Evolutionary conservation across 768 basidiomycete species (phyloP).

Genomic region (Trametes cingulata): DNA sequence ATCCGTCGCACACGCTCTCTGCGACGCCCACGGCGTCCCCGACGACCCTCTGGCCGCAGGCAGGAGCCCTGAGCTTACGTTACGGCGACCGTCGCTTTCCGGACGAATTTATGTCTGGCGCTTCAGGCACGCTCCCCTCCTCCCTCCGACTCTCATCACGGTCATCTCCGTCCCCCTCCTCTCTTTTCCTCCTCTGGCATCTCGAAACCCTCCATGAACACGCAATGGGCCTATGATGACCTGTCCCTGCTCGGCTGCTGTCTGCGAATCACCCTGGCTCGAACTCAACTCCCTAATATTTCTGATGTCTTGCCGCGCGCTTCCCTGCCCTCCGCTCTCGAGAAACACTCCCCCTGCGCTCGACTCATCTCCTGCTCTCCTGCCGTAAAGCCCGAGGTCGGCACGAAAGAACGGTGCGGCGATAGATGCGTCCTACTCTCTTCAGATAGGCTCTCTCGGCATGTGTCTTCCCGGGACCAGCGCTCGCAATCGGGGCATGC

Average conservation of each 20-base stretch:
- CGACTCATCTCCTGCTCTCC: too few relatives aligned
- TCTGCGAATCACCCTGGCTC: too few relatives aligned
- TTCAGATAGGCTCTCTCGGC: neutral
- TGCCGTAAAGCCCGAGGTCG: too few relatives aligned
- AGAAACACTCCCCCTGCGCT: too few relatives aligned
- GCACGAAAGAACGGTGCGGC: too few relatives aligned
- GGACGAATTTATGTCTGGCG: neutral
- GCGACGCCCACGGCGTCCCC: neutral
- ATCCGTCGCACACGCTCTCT: neutral
- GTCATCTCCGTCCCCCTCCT: neutral
- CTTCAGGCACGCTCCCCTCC: conserved; percentile 4
- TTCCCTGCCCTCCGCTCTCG: too few relatives aligned
- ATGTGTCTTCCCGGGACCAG: neutral
- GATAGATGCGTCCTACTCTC: neutral
- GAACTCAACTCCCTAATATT: too few relatives aligned
- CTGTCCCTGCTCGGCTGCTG: too few relatives aligned
- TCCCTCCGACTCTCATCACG: neutral
- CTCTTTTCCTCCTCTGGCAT: neutral
- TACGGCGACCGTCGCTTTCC: neutral
- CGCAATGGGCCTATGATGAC: too few relatives aligned
- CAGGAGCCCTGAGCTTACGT: neutral
- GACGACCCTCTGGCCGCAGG: neutral
- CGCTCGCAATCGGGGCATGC: neutral
- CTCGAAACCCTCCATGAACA: too few relatives aligned
- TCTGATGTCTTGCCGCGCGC: neutral